Conservation (phyloP, 106 monocot genomes). For the Cymbidium sinense region DNA sequence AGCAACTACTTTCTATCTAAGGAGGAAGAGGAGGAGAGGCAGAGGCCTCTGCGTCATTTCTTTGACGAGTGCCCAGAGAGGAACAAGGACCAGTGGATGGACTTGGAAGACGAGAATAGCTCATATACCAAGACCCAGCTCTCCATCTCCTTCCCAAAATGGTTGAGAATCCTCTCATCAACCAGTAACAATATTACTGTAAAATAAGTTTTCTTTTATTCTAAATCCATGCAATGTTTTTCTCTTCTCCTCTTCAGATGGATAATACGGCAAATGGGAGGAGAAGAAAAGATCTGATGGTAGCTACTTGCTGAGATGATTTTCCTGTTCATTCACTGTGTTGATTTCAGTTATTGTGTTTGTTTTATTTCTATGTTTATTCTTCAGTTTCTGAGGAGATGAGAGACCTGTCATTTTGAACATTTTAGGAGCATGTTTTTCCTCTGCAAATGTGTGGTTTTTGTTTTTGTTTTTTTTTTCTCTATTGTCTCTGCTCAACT, state of each 20-base stretch:
- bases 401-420: background rate
- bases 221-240: background rate
- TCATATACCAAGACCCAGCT: conserved; percentile 53
- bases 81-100: conserved; percentile 33
- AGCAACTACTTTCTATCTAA: conserved; percentile 6
- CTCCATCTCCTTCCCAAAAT: conserved; percentile 60
- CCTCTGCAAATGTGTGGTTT: background rate
- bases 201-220: background rate
- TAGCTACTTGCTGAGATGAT: background rate
- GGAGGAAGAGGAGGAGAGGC: conserved; percentile 18
- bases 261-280: background rate
- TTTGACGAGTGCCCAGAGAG: conserved; percentile 61
- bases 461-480: background rate
- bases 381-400: background rate
- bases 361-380: background rate
- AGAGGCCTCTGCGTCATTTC: conserved; percentile 49
- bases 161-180: background rate
- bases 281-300: background rate
- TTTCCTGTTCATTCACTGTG: background rate
- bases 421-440: background rate
- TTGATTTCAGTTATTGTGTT: background rate
- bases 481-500: background rate
- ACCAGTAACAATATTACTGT: background rate
- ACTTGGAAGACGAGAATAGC: conserved; percentile 22
- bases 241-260: background rate